Conservation (phyloP, 139 green algal species). For the Microglena sp. region DNA sequence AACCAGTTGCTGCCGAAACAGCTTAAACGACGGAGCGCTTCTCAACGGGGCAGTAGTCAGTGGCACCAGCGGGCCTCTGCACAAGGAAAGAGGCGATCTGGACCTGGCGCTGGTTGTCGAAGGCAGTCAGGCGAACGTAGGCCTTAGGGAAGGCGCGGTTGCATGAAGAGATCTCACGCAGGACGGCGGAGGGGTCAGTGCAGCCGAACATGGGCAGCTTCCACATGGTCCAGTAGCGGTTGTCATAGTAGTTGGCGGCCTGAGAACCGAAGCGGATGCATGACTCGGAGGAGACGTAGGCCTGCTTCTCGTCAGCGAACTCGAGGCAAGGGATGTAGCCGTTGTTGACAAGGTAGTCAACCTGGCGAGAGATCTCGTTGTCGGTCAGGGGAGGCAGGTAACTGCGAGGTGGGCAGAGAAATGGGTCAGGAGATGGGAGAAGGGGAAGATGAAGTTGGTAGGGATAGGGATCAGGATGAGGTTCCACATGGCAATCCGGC, state of each 20-base stretch:
- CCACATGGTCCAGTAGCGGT: conserved; percentile 98
- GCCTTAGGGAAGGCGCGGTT: conserved; percentile 79
- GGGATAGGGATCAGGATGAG: too few species aligned
- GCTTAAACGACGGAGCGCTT: conserved; percentile 12
- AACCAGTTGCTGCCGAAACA: too few species aligned
- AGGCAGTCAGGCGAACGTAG: conserved; percentile 89
- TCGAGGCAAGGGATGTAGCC: conserved; percentile 87
- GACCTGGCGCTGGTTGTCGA: conserved; percentile 61
- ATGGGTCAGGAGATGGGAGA: too few species aligned
- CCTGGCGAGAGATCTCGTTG: conserved; percentile 84
- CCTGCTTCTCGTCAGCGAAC: conserved; percentile 71
- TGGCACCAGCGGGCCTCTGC: conserved; percentile 15
- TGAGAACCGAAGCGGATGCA: conserved; percentile 53
- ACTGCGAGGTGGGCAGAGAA: too few species aligned
- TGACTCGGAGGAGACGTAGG: conserved; percentile 57
- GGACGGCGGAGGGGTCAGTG: conserved; percentile 81
- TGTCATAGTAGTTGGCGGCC: conserved; percentile 71
- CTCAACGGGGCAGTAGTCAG: conserved; percentile 4
- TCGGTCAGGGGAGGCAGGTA: conserved; percentile 92
- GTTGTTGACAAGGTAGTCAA: conserved; percentile 92
- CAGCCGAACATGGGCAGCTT: conserved; percentile 99
- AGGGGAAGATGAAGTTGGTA: too few species aligned
- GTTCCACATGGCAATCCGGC: too few species aligned
- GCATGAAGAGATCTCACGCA: conserved; percentile 77
- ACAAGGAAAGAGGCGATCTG: conserved; percentile 57